phyloP scores from a whole-genome alignment of 495 filamentous ascomycete species.

The Neurospora sp. region DNA sequence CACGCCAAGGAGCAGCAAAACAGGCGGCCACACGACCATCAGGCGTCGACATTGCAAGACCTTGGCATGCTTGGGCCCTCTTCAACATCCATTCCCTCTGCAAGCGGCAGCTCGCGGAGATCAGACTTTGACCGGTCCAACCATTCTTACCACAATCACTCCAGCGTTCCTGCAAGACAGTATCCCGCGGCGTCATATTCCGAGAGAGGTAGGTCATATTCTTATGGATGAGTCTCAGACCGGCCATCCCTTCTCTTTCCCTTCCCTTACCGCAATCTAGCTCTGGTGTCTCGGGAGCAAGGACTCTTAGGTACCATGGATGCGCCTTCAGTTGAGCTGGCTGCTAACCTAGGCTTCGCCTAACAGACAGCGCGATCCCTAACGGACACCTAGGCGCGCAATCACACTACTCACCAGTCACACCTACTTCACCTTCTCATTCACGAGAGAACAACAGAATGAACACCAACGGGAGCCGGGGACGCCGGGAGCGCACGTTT shows the following conservation, averaged over 20 bases:
- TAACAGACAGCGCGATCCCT: slow-evolving; percentile 29
- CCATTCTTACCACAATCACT: slow-evolving; percentile 19
- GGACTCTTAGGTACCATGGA: background rate
- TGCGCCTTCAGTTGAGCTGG: slow-evolving; percentile 5
- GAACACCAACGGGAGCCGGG: slow-evolving; percentile 69
- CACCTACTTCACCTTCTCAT: slow-evolving; percentile 24
- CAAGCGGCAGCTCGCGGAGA: slow-evolving; percentile 21
- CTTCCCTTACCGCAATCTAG: background rate
- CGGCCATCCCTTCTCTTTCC: background rate
- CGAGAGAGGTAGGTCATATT: slow-evolving; percentile 34
- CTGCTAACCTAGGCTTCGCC: background rate
- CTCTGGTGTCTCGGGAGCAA: slow-evolving; percentile 1
- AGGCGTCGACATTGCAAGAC: slow-evolving; percentile 29
- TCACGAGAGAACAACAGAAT: slow-evolving; percentile 47
- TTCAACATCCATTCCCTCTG: slow-evolving; percentile 28
- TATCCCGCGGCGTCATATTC: slow-evolving; percentile 25
- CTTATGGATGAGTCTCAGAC: background rate
- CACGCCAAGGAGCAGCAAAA: slow-evolving; percentile 26
- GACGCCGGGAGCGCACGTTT: slow-evolving; percentile 86
- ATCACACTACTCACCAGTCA: slow-evolving; percentile 34
- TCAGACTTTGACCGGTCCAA: slow-evolving; percentile 22
- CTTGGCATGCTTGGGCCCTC: slow-evolving; percentile 27
- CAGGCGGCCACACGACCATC: slow-evolving; percentile 21
- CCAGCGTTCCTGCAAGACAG: slow-evolving; percentile 14
- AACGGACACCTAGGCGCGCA: slow-evolving; percentile 30